Evolutionary conservation across 768 basidiomycete species (phyloP).

Genomic region (Cubamyces sp.): DNA sequence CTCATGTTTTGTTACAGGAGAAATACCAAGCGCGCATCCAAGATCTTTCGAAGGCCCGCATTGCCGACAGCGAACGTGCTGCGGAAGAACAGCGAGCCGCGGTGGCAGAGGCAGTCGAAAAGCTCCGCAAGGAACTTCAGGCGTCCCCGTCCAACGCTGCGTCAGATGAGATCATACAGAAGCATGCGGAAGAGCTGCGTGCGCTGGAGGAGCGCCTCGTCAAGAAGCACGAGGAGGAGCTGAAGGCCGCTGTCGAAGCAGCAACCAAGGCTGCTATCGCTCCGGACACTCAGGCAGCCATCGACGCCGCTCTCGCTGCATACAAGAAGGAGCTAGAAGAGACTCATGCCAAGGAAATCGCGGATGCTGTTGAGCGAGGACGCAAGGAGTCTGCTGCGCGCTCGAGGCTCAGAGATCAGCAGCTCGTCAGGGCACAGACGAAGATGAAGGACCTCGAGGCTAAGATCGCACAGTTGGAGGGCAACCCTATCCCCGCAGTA

Average conservation of each 20-base stretch:
- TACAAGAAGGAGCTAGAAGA: conserved; percentile 53
- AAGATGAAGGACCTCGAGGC: conserved; percentile 72
- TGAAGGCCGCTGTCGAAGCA: conserved; percentile 56
- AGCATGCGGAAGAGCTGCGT: conserved; percentile 64
- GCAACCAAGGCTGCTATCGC: conserved; percentile 41
- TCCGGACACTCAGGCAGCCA: conserved; percentile 49
- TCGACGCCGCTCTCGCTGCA: conserved; percentile 49
- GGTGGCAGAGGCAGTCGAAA: conserved; percentile 61
- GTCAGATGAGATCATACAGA: conserved; percentile 48
- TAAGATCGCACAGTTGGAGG: conserved; percentile 60
- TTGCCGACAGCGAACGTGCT: conserved; percentile 47
- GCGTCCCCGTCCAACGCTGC: conserved; percentile 31
- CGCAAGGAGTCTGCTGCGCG: conserved; percentile 65
- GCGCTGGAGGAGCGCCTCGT: conserved; percentile 56
- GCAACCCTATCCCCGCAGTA: conserved; percentile 47
- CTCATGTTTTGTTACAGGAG: conserved; percentile 45
- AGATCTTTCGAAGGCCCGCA: conserved; percentile 55
- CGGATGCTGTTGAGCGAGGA: conserved; percentile 69
- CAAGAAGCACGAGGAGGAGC: conserved; percentile 54
- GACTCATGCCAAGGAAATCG: conserved; percentile 64
- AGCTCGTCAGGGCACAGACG: conserved; percentile 61
- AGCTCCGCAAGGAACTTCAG: conserved; percentile 52
- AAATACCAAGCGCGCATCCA: conserved; percentile 61
- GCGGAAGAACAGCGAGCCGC: conserved; percentile 50
- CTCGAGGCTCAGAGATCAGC: conserved; percentile 70